Evolutionary conservation across 2,329 filamentous ascomycete species (phyloP), one percentile per base, ranked within the genome.

Genomic region (Pseudogymnoascus destructans): DNA sequence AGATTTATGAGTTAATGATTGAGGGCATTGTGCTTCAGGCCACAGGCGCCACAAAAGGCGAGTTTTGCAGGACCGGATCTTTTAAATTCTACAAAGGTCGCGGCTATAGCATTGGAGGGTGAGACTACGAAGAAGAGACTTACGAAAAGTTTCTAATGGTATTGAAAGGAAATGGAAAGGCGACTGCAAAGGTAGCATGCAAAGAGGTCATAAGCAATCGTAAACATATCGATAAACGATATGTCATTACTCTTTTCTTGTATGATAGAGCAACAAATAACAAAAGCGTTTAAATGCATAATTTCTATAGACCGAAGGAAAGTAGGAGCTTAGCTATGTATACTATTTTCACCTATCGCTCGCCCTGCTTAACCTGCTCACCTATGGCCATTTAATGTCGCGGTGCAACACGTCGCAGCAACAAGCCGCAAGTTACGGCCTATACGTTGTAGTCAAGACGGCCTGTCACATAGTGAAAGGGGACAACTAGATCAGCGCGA

Each of bases 11-110:
- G 46, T 23, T 52, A 6, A 36, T 54, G 40, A 36, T 58, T 56
- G 5, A 46, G 25, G 60, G 60, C 2, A 32, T 59, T 46, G 55
- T 59, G 36, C 60, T 61, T 59, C 58, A 56, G 15, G 40, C 58
- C 33, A 59, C 60, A 38, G 55, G 58, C 15, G 2, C 21, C 30
- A 35, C 21, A 7, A 59, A 52, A 55, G 60, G 58, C 32, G 58
- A 61, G 56, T 49, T 59, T 40, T 54, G 46, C 10, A 57, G 58
- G 42, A 58, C 58, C 3, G 60, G 55, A 46, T 59, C n/a, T 30
- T 61, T 61, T 33, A 30, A 40, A 15, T 52, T 56, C 27, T 8
- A 19, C 27, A 56, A 36, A n/a, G 2, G 6, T 36, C 6, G 4
- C 11, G 0, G 2, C 17, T 5, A 5, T 49, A 10, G 23, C 13